Percentiles rank a stretch among this genome's conserved stretches.
These are phyloP conservation scores for Erythrophleum ivorense DNA, from an alignment of 331 rosid genomes.

Conservation along the genomic window DNA sequence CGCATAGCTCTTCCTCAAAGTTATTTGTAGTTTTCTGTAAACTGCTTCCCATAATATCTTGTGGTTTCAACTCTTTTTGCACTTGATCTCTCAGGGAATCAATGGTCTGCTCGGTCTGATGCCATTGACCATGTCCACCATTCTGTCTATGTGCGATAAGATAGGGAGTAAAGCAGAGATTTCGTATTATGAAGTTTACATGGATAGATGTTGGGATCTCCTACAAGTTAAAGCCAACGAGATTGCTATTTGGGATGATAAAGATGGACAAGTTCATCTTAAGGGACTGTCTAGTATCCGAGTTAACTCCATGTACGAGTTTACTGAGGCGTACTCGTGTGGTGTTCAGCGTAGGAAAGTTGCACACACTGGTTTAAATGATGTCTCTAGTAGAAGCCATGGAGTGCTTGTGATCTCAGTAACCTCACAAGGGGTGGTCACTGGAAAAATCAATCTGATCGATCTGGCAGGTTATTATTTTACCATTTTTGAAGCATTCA, in stretches of 20 bases:
- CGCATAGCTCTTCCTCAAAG: too few relatives aligned
- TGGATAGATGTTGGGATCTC: slow-evolving; percentile 87
- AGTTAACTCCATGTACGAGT: slow-evolving; percentile 65
- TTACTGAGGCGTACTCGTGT: slow-evolving; percentile 56
- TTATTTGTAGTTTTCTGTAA: too few relatives aligned
- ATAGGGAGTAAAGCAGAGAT: slow-evolving; percentile 62
- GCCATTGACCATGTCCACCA: too few relatives aligned
- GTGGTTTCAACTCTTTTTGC: too few relatives aligned
- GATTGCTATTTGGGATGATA: too few relatives aligned
- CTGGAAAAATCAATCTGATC: slow-evolving; percentile 86
- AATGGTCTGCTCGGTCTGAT: slow-evolving; percentile 75
- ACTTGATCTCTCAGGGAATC: slow-evolving; percentile 79
- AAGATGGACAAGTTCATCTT: slow-evolving; percentile 83
- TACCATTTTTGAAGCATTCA: too few relatives aligned
- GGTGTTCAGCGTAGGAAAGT: slow-evolving; percentile 76
- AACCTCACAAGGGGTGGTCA: too few relatives aligned
- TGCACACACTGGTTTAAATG: slow-evolving; percentile 82
- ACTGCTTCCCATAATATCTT: too few relatives aligned
- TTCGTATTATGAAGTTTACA: slow-evolving; percentile 83
- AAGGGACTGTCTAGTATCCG: slow-evolving; percentile 69
- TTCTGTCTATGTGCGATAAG: slow-evolving; percentile 62
- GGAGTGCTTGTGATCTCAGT: slow-evolving; percentile 81
- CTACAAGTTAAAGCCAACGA: slow-evolving; percentile 71
- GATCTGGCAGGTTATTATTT: slow-evolving; percentile 97
- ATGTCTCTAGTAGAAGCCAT: slow-evolving; percentile 92